phyloP scores from a whole-genome alignment of 1,284 basidiomycete genomes.

The Neotropicomus parvogracilis region DNA sequence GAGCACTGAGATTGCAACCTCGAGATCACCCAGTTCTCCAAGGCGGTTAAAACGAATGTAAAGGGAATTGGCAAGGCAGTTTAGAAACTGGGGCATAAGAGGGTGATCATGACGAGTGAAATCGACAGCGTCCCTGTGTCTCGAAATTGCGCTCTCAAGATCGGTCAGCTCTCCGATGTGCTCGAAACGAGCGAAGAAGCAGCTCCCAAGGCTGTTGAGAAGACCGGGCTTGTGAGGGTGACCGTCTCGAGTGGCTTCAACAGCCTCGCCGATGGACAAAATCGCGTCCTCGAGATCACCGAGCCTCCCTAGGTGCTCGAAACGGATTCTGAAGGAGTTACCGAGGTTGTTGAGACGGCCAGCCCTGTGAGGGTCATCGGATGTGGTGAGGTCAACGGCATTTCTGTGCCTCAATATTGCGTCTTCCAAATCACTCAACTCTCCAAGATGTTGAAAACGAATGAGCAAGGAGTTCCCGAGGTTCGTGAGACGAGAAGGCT shows the following conservation, averaged over 20 bases:
- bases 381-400: not conserved
- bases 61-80: not conserved
- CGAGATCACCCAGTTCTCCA: not conserved
- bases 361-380: not conserved
- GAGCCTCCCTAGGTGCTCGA: not conserved
- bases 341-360: not conserved
- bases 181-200: slow-evolving; percentile 2
- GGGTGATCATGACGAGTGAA: slow-evolving; percentile 2
- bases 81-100: not conserved
- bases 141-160: not conserved
- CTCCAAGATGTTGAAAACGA: not conserved
- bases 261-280: not conserved
- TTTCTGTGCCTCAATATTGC: not conserved
- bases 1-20: not conserved
- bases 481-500: not conserved
- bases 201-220: not conserved
- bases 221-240: not conserved
- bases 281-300: not conserved
- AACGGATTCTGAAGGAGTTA: not conserved
- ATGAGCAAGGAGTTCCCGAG: not conserved
- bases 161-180: not conserved
- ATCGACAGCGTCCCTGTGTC: not conserved
- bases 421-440: not conserved
- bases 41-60: not conserved
- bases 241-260: not conserved